Percentiles rank a stretch among this genome's conserved stretches.
phyloP scores from a whole-genome alignment of 768 basidiomycete genomes.

The Wakefieldia striispora region DNA sequence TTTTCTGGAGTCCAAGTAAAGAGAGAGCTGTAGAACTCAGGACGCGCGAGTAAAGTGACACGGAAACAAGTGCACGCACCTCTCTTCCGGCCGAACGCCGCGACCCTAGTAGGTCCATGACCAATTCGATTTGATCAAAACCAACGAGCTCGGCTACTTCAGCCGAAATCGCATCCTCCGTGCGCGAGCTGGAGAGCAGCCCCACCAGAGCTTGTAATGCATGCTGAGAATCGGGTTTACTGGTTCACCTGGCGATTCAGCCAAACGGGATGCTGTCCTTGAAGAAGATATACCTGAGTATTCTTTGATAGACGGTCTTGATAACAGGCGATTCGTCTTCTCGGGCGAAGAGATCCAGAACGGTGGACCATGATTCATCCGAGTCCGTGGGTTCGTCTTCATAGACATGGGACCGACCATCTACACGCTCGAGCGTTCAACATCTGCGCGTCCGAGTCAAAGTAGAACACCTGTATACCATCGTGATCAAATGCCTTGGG shows the following conservation, averaged over 20 bases:
- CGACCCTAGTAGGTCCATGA: constrained; percentile 63
- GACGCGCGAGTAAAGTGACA: background rate
- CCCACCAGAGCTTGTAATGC: constrained; percentile 22
- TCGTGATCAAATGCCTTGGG: constrained; percentile 9
- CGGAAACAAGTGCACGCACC: constrained; percentile 34
- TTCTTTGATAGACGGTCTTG: constrained; percentile 7
- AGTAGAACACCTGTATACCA: constrained; percentile 12
- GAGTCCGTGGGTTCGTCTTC: constrained; percentile 11
- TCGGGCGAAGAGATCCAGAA: constrained; percentile 32
- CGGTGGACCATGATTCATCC: constrained; percentile 28
- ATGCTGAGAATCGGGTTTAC: constrained; percentile 10
- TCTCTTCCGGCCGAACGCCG: constrained; percentile 48
- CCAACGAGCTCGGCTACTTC: constrained; percentile 81
- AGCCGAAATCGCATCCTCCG: constrained; percentile 71
- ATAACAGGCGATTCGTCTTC: background rate
- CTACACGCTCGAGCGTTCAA: constrained; percentile 15
- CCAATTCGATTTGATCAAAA: constrained; percentile 79
- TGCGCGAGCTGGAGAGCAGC: constrained; percentile 47
- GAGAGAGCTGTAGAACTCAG: constrained; percentile 15
- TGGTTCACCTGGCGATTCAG: constrained; percentile 11
- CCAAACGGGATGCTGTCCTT: background rate
- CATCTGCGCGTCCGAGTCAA: background rate
- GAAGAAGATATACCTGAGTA: constrained; percentile 16
- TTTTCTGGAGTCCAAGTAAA: background rate
- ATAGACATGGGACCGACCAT: constrained; percentile 2